Base-by-base conservation (phyloP, 2,329 filamentous ascomycete genomes). In the Spiromastix sp. region DNA sequence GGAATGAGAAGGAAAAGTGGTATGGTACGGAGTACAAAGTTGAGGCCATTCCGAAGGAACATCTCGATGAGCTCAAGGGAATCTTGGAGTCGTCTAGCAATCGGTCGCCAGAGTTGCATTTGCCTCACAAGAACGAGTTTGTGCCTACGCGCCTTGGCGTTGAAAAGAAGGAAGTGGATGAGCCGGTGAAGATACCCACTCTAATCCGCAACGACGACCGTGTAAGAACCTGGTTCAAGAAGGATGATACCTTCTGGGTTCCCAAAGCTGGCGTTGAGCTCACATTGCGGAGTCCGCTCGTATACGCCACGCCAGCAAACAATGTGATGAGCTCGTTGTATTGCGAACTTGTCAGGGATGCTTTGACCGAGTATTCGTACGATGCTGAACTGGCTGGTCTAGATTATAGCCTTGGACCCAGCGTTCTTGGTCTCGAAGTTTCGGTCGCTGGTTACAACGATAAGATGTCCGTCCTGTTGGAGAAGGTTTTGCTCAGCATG, bases 171-270 rank as follows among this genome's bases (percentile, higher is more conserved):
- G 84, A 93, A 22, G 72, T 91, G n/a, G 69, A 76, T 17, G 74
- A 83, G 47, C 81, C 86, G 2, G 67, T 79, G 0, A 71, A 81
- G 37, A 69, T 77, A 1, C 91, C 91, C 0, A 81, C 79, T 41
- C 68, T 98, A 16, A 80, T 98, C 42, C 79, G 87, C 46, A 86
- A 93, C 48, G 89, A 95, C 46, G 70, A 79, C 4, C 66, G 77
- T 21, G 78, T 84, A 1, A 78, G 87, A 19, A 81, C 85, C 2
- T 98, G 91, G 91, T 95, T 79, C 68, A 98, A 98, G 68, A 96
- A 96, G 62, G 91, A 98, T 50, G 91, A 98, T 49, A 86, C 80
- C 0, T 98, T 96, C 60, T 96, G 89, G 87, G 91, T 96, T 7
- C 91, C 91, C 6, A 94, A 93, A 58, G 91, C 85, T 3, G 91